Conservation (phyloP, 768 basidiomycete genomes). For the Boletus subcaerulescens region DNA sequence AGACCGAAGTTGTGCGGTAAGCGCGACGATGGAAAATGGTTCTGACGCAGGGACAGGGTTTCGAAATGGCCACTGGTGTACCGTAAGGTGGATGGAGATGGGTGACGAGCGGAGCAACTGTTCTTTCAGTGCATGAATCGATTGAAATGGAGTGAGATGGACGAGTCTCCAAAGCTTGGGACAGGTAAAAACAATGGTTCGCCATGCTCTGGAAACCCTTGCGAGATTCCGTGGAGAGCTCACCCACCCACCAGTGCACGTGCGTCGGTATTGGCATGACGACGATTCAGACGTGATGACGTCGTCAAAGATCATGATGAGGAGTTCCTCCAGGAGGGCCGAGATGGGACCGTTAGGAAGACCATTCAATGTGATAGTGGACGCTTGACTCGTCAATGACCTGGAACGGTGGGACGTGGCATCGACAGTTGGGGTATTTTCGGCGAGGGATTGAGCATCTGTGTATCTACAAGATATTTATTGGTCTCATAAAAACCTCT, state of each 20-base stretch:
- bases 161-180: conserved; percentile 21
- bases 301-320: conserved; percentile 19
- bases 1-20: conserved; percentile 15
- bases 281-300: conserved; percentile 13
- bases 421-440: neutral
- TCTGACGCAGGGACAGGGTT: neutral
- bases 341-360: conserved; percentile 3
- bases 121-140: conserved; percentile 9
- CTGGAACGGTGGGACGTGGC: neutral
- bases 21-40: conserved; percentile 12
- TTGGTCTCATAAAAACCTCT: neutral
- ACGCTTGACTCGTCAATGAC: neutral
- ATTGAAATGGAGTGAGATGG: conserved; percentile 14
- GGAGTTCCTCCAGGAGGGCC: conserved; percentile 18
- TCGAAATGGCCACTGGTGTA: conserved; percentile 23
- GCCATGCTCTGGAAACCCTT: conserved; percentile 16
- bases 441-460: neutral
- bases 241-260: neutral
- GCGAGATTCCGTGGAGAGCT: conserved; percentile 15
- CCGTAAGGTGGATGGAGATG: conserved; percentile 10
- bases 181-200: conserved; percentile 11
- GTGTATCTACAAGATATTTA: neutral
- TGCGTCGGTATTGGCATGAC: neutral
- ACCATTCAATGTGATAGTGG: neutral
- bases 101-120: conserved; percentile 15